These are phyloP conservation scores for Aspergillus arachidicola DNA, from an alignment of 2,329 filamentous ascomycete species.

Conservation along the genomic window DNA sequence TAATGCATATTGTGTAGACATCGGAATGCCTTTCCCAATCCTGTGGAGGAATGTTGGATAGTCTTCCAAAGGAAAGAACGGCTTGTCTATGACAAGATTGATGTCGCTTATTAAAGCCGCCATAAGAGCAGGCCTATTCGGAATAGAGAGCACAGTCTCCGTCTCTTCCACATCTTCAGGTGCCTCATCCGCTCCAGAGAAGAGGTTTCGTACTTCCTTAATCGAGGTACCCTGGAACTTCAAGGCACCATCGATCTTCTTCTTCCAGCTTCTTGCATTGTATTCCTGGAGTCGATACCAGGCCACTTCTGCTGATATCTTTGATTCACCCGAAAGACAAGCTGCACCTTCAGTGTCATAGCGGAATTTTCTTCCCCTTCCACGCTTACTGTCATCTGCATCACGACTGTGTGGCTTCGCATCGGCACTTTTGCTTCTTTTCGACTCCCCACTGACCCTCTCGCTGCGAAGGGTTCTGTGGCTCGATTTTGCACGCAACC, in stretches of 20 bases:
- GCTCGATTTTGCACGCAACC: constrained; percentile 56
- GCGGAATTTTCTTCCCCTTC: constrained; percentile 44
- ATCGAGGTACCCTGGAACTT: constrained; percentile 71
- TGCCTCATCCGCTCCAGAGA: constrained; percentile 79
- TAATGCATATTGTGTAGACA: constrained; percentile 85
- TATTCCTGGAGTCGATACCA: constrained; percentile 73
- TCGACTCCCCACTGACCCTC: constrained; percentile 40
- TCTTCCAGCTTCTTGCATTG: constrained; percentile 90
- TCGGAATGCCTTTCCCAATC: constrained; percentile 95
- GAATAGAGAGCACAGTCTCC: constrained; percentile 83
- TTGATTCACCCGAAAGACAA: constrained; percentile 70
- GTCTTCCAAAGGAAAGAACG: constrained; percentile 81
- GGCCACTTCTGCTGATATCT: constrained; percentile 75
- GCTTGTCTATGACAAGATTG: constrained; percentile 84
- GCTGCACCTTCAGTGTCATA: constrained; percentile 82
- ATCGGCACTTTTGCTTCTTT: constrained; percentile 62
- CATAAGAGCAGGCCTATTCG: constrained; percentile 82
- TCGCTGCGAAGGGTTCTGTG: constrained; percentile 47
- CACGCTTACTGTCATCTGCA: constrained; percentile 34
- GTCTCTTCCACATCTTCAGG: constrained; percentile 80
- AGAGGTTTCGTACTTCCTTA: constrained; percentile 74
- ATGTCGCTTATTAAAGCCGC: constrained; percentile 79
- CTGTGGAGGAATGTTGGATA: constrained; percentile 82
- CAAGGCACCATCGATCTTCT: constrained; percentile 78
- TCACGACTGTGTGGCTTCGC: constrained; percentile 38